phyloP scores from a whole-genome alignment of 2,329 filamentous ascomycete genomes.

The Cryphonectria naterciae region DNA sequence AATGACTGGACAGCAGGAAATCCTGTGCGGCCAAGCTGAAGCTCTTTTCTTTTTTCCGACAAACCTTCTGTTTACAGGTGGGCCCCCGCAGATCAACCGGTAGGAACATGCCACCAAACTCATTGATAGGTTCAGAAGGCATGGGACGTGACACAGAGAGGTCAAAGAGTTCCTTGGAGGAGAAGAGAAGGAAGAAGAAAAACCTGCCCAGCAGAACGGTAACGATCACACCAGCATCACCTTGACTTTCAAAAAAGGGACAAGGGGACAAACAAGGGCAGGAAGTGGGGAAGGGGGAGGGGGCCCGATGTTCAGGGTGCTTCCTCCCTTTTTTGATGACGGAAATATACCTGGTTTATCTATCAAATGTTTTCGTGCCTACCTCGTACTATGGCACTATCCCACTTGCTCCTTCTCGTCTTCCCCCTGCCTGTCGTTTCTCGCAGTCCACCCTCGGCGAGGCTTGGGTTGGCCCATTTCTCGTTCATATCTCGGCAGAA shows the following conservation, averaged over 20 bases:
- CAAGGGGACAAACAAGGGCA: background rate
- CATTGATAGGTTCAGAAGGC: slow-evolving; percentile 1
- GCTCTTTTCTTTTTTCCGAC: background rate
- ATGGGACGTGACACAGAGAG: background rate
- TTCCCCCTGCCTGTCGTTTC: slow-evolving; percentile 9
- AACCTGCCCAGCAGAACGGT: background rate
- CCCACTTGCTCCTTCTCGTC: background rate
- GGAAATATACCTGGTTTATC: background rate
- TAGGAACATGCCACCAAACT: background rate
- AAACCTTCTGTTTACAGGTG: background rate
- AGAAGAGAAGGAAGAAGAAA: too few species aligned
- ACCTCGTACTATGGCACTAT: slow-evolving; percentile 1
- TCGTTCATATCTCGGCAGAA: slow-evolving; percentile 20
- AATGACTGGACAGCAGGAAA: slow-evolving; percentile 1
- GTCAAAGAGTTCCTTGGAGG: background rate
- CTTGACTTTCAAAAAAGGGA: background rate
- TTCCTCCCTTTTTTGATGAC: background rate
- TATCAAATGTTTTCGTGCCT: slow-evolving; percentile 15
- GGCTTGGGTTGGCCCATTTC: slow-evolving; percentile 10
- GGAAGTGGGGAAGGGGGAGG: background rate
- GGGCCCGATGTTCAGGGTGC: background rate
- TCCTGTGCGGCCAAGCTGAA: background rate
- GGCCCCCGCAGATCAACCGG: background rate
- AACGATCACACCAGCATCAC: background rate
- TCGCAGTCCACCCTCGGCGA: background rate